A percentile compares a stretch with the other conserved stretches of the same genome.
phyloP scores from a whole-genome alignment of 1,284 basidiomycete genomes.

The Prillingera fragicola region DNA sequence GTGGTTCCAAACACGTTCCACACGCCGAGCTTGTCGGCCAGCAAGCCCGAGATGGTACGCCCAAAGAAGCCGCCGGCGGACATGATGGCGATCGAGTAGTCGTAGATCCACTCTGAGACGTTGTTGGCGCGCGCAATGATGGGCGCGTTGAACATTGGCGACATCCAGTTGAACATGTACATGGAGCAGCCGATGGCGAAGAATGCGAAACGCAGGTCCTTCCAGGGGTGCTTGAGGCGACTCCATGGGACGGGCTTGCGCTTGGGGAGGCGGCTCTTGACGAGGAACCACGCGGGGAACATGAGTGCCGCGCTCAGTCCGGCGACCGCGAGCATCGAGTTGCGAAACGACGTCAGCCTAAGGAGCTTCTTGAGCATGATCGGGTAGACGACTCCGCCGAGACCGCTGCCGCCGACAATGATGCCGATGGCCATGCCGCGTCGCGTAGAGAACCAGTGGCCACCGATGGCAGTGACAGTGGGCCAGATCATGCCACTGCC shows the following conservation, averaged over 20 bases:
- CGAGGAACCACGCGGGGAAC: slow-evolving; percentile 39
- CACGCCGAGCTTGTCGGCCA: slow-evolving; percentile 40
- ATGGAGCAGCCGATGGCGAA: slow-evolving; percentile 30
- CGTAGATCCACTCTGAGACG: slow-evolving; percentile 15
- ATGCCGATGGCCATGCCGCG: slow-evolving; percentile 41
- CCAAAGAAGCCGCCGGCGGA: slow-evolving; percentile 40
- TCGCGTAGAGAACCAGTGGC: slow-evolving; percentile 42
- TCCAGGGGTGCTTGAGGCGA: slow-evolving; percentile 23
- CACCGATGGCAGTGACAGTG: slow-evolving; percentile 35
- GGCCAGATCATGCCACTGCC: slow-evolving; percentile 37
- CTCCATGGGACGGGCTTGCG: slow-evolving; percentile 16
- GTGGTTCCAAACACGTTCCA: slow-evolving; percentile 35
- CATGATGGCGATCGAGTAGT: slow-evolving; percentile 40
- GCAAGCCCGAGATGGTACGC: slow-evolving; percentile 30
- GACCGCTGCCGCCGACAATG: slow-evolving; percentile 41
- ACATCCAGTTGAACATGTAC: slow-evolving; percentile 32
- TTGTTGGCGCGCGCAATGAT: slow-evolving; percentile 27
- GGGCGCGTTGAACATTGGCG: slow-evolving; percentile 38
- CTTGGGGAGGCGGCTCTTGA: slow-evolving; percentile 39
- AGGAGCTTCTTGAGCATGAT: slow-evolving; percentile 41
- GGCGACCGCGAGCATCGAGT: slow-evolving; percentile 39
- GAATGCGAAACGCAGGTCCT: slow-evolving; percentile 27
- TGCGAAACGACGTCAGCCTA: slow-evolving; percentile 27
- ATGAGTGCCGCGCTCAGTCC: slow-evolving; percentile 40
- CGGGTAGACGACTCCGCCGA: slow-evolving; percentile 42